These are phyloP conservation scores for Fusarium liriodendri DNA, from an alignment of 2,329 filamentous ascomycete genomes.

Conservation along the genomic window DNA sequence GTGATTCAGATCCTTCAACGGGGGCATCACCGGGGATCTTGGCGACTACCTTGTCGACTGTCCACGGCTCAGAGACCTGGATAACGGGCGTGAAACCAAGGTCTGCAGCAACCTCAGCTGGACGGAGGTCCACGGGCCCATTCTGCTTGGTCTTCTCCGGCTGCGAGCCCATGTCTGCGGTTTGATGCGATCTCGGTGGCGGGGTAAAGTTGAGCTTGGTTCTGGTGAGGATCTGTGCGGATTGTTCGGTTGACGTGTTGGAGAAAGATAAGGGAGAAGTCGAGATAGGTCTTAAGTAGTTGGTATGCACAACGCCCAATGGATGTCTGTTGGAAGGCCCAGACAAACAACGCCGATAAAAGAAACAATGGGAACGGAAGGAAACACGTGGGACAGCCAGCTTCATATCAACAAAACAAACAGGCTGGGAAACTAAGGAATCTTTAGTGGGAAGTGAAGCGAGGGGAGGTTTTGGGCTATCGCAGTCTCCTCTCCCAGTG, in stretches of 20 bases:
- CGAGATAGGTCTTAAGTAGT: neutral
- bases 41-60: slow-evolving; percentile 71
- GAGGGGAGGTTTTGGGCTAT: slow-evolving; percentile 6
- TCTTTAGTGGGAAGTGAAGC: slow-evolving; percentile 6
- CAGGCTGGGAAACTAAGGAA: slow-evolving; percentile 11
- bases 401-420: slow-evolving; percentile 2
- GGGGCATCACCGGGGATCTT: slow-evolving; percentile 68
- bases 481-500: slow-evolving; percentile 12
- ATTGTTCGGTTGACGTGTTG: neutral
- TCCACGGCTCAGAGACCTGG: slow-evolving; percentile 62
- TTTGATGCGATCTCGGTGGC: slow-evolving; percentile 16
- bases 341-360: slow-evolving; percentile 21
- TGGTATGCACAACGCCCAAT: slow-evolving; percentile 3
- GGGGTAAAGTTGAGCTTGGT: slow-evolving; percentile 29
- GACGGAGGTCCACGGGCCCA: slow-evolving; percentile 30
- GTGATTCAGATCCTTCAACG: slow-evolving; percentile 72
- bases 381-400: neutral
- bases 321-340: neutral
- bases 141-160: slow-evolving; percentile 33
- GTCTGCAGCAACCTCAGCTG: slow-evolving; percentile 34
- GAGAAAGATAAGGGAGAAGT: neutral
- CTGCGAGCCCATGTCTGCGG: slow-evolving; percentile 46
- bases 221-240: neutral
- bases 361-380: slow-evolving; percentile 8
- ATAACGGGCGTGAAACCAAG: slow-evolving; percentile 51